Evolutionary conservation across 768 basidiomycete species (phyloP).

Genomic region (Kwoniella sp.): DNA sequence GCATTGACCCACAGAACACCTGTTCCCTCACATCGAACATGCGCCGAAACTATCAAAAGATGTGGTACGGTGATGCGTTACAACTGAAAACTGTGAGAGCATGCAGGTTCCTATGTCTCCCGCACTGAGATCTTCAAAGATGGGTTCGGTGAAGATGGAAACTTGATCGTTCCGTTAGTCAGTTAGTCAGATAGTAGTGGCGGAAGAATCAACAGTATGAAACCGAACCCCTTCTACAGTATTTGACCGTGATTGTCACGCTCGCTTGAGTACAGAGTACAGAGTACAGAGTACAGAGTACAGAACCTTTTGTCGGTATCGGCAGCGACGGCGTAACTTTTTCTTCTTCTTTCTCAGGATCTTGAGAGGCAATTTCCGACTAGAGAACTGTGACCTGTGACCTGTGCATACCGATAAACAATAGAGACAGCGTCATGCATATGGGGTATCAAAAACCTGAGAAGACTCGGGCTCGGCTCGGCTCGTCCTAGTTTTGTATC

Average conservation of each 20-base stretch:
- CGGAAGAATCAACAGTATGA: background rate
- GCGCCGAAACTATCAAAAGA: background rate
- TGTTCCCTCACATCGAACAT: background rate
- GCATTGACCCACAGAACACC: background rate
- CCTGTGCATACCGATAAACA: background rate
- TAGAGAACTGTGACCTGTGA: background rate
- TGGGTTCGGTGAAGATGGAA: too few relatives aligned
- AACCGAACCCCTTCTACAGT: background rate
- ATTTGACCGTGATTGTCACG: background rate
- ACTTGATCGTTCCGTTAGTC: too few relatives aligned
- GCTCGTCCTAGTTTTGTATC: background rate
- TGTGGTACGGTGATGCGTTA: background rate
- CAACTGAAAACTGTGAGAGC: too few relatives aligned
- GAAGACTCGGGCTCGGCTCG: background rate
- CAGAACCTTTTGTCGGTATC: background rate
- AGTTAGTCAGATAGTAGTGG: background rate
- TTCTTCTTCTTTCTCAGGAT: slow-evolving; percentile 1
- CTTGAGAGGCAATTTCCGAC: background rate
- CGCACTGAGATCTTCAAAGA: background rate
- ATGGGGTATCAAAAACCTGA: background rate
- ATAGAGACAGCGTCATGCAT: background rate
- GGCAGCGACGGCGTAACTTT: background rate
- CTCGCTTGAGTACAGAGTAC: too few relatives aligned
- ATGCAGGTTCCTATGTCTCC: background rate
- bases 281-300: too few relatives aligned